A percentile compares a stretch with the other conserved stretches of the same genome.
Evolutionary conservation across 768 basidiomycete genomes (phyloP).

Genomic region (Candolleomyces efflorescens): DNA sequence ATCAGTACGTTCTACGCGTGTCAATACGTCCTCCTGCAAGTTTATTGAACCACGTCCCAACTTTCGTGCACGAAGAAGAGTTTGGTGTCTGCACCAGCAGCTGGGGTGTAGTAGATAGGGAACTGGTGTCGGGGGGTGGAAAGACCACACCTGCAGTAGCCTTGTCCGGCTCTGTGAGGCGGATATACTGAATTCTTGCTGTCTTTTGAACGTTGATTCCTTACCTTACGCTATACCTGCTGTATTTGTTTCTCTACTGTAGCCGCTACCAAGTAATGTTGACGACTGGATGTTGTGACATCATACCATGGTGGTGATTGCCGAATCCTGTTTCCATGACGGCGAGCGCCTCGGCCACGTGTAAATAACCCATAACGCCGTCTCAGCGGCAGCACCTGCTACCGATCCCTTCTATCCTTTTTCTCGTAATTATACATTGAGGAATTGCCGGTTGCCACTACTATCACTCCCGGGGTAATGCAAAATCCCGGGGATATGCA

Average conservation of each 20-base stretch:
- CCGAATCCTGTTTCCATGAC: too few relatives aligned
- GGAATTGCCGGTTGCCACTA: too few relatives aligned
- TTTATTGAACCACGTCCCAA: slow-evolving; percentile 27
- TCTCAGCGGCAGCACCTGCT: too few relatives aligned
- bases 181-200: slow-evolving; percentile 1
- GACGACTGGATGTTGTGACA: too few relatives aligned
- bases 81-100: slow-evolving; percentile 35
- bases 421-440: too few relatives aligned
- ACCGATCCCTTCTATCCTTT: too few relatives aligned
- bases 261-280: too few relatives aligned
- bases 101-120: slow-evolving; percentile 34
- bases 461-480: too few relatives aligned
- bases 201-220: not conserved
- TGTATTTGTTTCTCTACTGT: not conserved
- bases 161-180: slow-evolving; percentile 19
- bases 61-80: slow-evolving; percentile 30
- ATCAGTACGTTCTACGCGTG: slow-evolving; percentile 35
- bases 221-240: not conserved
- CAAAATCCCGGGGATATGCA: too few relatives aligned
- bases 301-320: too few relatives aligned
- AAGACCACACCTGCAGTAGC: slow-evolving; percentile 38
- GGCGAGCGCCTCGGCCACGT: too few relatives aligned
- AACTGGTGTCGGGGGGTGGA: slow-evolving; percentile 32
- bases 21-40: slow-evolving; percentile 26
- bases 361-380: too few relatives aligned